These are phyloP conservation scores for Lizonia empirigonia DNA, from an alignment of 2,329 filamentous ascomycete genomes.

Conservation along the genomic window DNA sequence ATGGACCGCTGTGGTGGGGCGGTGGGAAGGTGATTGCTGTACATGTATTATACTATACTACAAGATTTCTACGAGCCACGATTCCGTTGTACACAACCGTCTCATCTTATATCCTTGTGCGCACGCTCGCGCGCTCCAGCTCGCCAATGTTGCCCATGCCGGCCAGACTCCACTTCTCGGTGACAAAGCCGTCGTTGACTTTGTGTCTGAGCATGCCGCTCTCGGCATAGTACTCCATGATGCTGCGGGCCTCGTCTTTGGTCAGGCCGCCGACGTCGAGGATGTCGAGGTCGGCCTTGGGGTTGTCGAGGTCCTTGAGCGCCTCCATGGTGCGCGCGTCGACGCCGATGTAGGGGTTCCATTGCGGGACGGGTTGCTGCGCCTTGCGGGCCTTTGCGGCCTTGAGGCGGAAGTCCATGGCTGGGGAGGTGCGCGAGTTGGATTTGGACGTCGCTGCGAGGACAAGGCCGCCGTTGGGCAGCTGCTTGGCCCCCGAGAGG, in stretches of 20 bases:
- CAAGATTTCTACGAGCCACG: conserved; percentile 23
- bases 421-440: conserved; percentile 68
- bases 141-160: conserved; percentile 84
- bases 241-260: conserved; percentile 73
- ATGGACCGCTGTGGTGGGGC: neutral
- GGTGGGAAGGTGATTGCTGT: conserved; percentile 23
- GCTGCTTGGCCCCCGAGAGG: conserved; percentile 56
- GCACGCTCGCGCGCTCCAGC: conserved; percentile 71
- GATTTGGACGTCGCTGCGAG: conserved; percentile 75
- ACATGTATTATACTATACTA: conserved; percentile 34
- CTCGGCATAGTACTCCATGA: conserved; percentile 93
- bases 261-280: conserved; percentile 69
- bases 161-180: conserved; percentile 82
- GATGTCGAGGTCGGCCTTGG: conserved; percentile 49
- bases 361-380: conserved; percentile 45
- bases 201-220: conserved; percentile 77
- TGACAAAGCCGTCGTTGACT: conserved; percentile 73
- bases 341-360: conserved; percentile 58
- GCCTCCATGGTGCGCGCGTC: conserved; percentile 60
- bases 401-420: conserved; percentile 70
- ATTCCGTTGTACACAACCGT: conserved; percentile 25
- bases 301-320: conserved; percentile 47
- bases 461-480: conserved; percentile 78
- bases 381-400: conserved; percentile 54
- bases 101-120: conserved; percentile 35